Evolutionary conservation across 192 early-diverging fungal genomes (phyloP).

Genomic region (Entrophospora sp.): DNA sequence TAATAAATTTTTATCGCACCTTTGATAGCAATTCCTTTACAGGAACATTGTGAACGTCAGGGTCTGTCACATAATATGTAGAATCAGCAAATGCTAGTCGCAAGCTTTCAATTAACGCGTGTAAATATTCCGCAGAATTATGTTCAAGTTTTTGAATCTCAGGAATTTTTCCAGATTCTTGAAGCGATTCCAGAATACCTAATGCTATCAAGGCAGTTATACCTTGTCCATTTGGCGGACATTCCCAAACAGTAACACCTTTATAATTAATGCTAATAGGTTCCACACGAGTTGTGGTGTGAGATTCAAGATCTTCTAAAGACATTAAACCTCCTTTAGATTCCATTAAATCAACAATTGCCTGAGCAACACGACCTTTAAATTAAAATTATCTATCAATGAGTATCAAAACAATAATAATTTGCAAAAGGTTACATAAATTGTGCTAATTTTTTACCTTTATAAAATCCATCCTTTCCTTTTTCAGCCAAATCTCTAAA

Average conservation of each 20-base stretch:
- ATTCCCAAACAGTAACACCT: constrained; percentile 53
- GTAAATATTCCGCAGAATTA: constrained; percentile 54
- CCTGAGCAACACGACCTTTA: constrained; percentile 51
- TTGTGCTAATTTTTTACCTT: constrained; percentile 8
- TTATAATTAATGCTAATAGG: constrained; percentile 60
- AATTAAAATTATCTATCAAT: background rate
- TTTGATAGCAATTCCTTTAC: constrained; percentile 44
- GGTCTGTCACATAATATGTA: constrained; percentile 58
- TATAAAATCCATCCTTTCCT: constrained; percentile 62
- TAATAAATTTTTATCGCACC: too few species aligned
- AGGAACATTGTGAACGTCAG: constrained; percentile 39
- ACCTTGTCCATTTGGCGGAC: constrained; percentile 66
- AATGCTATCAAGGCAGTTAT: constrained; percentile 63
- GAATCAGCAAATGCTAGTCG: constrained; percentile 73
- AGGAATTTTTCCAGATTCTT: constrained; percentile 28
- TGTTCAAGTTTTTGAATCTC: constrained; percentile 37
- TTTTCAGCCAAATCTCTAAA: constrained; percentile 47
- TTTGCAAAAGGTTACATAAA: background rate
- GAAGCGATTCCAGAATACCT: constrained; percentile 51
- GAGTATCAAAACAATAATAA: background rate
- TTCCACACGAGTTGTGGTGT: constrained; percentile 39
- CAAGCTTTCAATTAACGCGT: constrained; percentile 58
- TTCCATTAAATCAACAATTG: constrained; percentile 48
- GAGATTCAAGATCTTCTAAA: constrained; percentile 51
- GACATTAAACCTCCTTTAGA: constrained; percentile 53